These are phyloP conservation scores for Plasmodium relictum DNA, from an alignment of 169 alveolate species.

Conservation along the genomic window DNA sequence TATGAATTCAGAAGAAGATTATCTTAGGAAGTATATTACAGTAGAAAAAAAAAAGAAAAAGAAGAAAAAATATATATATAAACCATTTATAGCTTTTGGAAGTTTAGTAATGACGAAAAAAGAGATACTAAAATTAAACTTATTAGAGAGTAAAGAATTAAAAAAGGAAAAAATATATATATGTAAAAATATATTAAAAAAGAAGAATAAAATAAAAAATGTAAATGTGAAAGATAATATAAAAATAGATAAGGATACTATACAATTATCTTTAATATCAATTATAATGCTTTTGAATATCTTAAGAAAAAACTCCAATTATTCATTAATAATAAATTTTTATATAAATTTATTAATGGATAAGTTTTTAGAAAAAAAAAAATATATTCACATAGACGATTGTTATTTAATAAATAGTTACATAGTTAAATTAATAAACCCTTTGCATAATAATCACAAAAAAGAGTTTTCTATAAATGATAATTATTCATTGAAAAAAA, in stretches of 20 bases:
- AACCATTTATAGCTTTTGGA: slow-evolving; percentile 74
- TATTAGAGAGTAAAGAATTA: slow-evolving; percentile 7
- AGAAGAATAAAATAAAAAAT: slow-evolving; percentile 16
- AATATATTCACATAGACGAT: slow-evolving; percentile 67
- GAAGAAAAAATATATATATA: slow-evolving; percentile 17
- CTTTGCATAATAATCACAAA: slow-evolving; percentile 16
- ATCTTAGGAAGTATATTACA: not conserved
- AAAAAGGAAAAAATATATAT: slow-evolving; percentile 50
- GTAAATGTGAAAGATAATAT: not conserved
- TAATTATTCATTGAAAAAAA: slow-evolving; percentile 15
- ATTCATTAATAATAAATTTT: slow-evolving; percentile 24
- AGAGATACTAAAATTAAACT: slow-evolving; percentile 16
- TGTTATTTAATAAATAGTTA: slow-evolving; percentile 52
- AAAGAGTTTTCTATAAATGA: slow-evolving; percentile 13
- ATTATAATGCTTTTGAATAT: slow-evolving; percentile 11
- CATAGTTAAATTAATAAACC: slow-evolving; percentile 37
- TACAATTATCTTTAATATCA: slow-evolving; percentile 23
- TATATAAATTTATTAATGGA: slow-evolving; percentile 51
- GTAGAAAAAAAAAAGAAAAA: slow-evolving; percentile 3
- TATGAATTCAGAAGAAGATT: not conserved
- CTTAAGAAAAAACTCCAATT: slow-evolving; percentile 37
- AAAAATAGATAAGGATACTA: not conserved
- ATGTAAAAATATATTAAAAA: slow-evolving; percentile 30
- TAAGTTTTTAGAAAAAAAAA: slow-evolving; percentile 70
- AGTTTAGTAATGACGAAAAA: slow-evolving; percentile 62